phyloP scores from a whole-genome alignment of 2,329 filamentous ascomycete species.

The Trichoderma atrobrunneum region DNA sequence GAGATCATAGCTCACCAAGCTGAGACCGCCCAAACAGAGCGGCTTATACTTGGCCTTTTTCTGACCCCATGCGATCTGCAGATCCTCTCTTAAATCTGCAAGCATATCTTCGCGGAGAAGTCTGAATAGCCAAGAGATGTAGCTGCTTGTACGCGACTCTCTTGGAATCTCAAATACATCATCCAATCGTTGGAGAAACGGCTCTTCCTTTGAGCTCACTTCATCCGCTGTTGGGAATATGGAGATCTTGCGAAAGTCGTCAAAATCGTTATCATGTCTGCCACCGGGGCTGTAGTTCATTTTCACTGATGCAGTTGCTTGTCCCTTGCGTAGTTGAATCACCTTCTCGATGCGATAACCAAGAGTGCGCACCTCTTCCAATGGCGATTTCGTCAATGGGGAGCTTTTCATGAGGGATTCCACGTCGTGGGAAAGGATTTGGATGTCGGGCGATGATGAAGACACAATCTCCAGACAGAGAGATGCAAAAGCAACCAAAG shows the following conservation, averaged over 20 bases:
- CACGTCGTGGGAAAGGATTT: conserved; percentile 22
- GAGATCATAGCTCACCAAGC: conserved; percentile 38
- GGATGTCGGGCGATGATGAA: neutral
- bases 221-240: conserved; percentile 68
- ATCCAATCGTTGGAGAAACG: conserved; percentile 54
- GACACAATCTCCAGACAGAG: conserved; percentile 22
- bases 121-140: conserved; percentile 71
- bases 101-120: conserved; percentile 70
- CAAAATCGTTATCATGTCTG: conserved; percentile 70
- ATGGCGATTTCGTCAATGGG: conserved; percentile 27
- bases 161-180: conserved; percentile 44
- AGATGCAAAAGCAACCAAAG: conserved; percentile 20
- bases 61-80: conserved; percentile 48
- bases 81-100: conserved; percentile 60
- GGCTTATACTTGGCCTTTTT: conserved; percentile 45
- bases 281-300: conserved; percentile 51
- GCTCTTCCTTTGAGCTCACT: conserved; percentile 48
- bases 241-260: conserved; percentile 57
- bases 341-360: conserved; percentile 41
- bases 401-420: conserved; percentile 26
- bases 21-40: conserved; percentile 40
- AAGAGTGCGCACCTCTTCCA: conserved; percentile 26
- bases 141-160: conserved; percentile 41
- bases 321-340: conserved; percentile 31
- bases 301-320: neutral